A percentile compares a stretch with the other conserved stretches of the same genome.
phyloP scores from a whole-genome alignment of 1,284 basidiomycete genomes.

The Takashimella koratensis region DNA sequence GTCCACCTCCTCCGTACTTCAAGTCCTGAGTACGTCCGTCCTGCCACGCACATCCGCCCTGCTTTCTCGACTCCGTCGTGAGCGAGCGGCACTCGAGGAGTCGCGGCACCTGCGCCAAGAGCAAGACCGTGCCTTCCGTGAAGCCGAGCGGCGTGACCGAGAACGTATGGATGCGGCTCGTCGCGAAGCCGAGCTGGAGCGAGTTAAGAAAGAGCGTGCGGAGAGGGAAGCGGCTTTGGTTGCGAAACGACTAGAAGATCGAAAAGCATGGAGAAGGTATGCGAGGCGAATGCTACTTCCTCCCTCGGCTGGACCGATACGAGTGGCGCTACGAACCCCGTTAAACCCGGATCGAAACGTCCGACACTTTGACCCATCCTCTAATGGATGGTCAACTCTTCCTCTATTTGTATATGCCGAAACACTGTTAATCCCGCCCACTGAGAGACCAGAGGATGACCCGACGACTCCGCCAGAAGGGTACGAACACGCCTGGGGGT shows the following conservation, averaged over 20 bases:
- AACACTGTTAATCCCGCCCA: slow-evolving; percentile 36
- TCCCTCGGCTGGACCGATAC: slow-evolving; percentile 20
- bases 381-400: slow-evolving; percentile 20
- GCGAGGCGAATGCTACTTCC: slow-evolving; percentile 39
- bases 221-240: slow-evolving; percentile 22
- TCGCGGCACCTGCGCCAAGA: slow-evolving; percentile 70
- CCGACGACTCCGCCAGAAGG: slow-evolving; percentile 36
- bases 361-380: slow-evolving; percentile 29
- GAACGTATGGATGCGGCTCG: slow-evolving; percentile 48
- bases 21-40: slow-evolving; percentile 65
- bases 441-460: slow-evolving; percentile 20
- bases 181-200: slow-evolving; percentile 24
- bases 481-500: slow-evolving; percentile 31
- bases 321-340: slow-evolving; percentile 39
- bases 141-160: slow-evolving; percentile 63
- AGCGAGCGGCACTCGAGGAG: slow-evolving; percentile 56
- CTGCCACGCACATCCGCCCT: slow-evolving; percentile 74
- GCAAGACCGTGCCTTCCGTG: slow-evolving; percentile 74
- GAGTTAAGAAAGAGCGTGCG: slow-evolving; percentile 40
- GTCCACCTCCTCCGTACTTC: slow-evolving; percentile 60
- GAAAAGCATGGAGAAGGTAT: slow-evolving; percentile 39
- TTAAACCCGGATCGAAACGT: slow-evolving; percentile 34
- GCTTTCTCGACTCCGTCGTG: slow-evolving; percentile 59
- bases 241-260: slow-evolving; percentile 15
- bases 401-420: slow-evolving; percentile 44